Evolutionary conservation across 371 early-diverging fungal genomes (phyloP), one percentile per base, ranked within the genome.

Genomic region (Mortierella polycephala): DNA sequence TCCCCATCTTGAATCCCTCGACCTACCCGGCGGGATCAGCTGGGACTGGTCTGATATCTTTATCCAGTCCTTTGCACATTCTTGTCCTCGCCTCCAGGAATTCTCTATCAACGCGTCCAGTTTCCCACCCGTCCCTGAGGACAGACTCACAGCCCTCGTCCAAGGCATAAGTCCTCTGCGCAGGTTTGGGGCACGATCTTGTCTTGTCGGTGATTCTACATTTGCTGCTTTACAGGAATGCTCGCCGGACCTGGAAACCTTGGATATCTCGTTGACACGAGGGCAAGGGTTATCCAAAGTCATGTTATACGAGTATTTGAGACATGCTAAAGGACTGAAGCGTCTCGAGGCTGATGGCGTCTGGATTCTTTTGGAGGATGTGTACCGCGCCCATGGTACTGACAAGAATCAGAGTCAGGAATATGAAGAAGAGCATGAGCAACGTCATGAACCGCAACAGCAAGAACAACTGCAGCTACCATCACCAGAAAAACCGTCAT

Each of bases 181-280:
- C 5, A 30, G 46, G 13, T 74, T 74, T 13, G 65, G 69, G 4
- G 75, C 69, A 21, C 39, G 71, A 18, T 53, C 71, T 7, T 71
- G 76, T 41, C 30, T 47, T 37, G 7, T 63, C 5, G 75, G 66
- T 1, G 69, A 74, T 45, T 47, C 42, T 40, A 62, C 66, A 0
- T 40, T 75, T 50, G 46, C 53, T 4, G 66, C 69, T 5, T 23
- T 68, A 5, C 49, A 62, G 46, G 63, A 56, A 13, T 16, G 8
- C 10, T 68, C 57, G 1, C 50, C 63, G 2, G 76, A 53, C 1
- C 44, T 75, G 60, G 57, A 75, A 42, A 21, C 21, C 11, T 42
- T 75, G 51, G 76, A 75, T 39, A 67, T 75, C 14, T 75, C 76
- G 14, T 52, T 71, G 64, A 60, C 74, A 5, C 56, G 50, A n/a